These are phyloP conservation scores for Exophiala xenobiotica DNA, from an alignment of 2,329 filamentous ascomycete genomes.

Conservation along the genomic window DNA sequence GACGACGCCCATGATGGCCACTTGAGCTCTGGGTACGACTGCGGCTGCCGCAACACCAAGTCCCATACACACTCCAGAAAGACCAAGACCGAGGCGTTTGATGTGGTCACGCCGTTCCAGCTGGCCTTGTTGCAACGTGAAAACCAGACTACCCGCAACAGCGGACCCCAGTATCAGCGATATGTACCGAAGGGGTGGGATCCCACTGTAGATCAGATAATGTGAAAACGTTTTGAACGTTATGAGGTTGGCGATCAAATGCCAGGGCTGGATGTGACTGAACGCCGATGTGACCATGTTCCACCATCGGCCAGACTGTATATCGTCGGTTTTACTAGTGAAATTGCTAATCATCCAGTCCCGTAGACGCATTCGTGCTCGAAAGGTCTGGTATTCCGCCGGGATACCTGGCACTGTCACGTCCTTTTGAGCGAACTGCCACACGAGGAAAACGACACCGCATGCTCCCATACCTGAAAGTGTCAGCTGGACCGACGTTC, in stretches of 20 bases:
- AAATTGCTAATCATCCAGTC: slow-evolving; percentile 7
- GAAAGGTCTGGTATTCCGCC: background rate
- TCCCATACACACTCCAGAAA: slow-evolving; percentile 17
- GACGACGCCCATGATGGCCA: background rate
- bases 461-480: background rate
- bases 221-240: slow-evolving; percentile 13
- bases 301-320: slow-evolving; percentile 7
- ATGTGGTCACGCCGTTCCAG: background rate
- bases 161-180: slow-evolving; percentile 15
- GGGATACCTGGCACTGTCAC: background rate
- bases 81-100: slow-evolving; percentile 3
- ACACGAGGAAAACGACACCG: background rate
- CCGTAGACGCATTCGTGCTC: background rate
- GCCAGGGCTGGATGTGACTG: slow-evolving; percentile 12
- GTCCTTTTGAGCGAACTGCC: background rate
- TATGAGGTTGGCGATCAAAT: slow-evolving; percentile 10
- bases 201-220: slow-evolving; percentile 2
- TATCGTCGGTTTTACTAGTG: slow-evolving; percentile 3
- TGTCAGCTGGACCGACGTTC: background rate
- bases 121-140: background rate
- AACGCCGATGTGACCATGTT: slow-evolving; percentile 19
- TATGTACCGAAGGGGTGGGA: slow-evolving; percentile 4
- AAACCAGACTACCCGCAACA: slow-evolving; percentile 7
- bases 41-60: slow-evolving; percentile 10
- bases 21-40: background rate